These are phyloP conservation scores for Kazachstania bromeliacearum DNA, from an alignment of 805 yeast species.

Conservation along the genomic window DNA sequence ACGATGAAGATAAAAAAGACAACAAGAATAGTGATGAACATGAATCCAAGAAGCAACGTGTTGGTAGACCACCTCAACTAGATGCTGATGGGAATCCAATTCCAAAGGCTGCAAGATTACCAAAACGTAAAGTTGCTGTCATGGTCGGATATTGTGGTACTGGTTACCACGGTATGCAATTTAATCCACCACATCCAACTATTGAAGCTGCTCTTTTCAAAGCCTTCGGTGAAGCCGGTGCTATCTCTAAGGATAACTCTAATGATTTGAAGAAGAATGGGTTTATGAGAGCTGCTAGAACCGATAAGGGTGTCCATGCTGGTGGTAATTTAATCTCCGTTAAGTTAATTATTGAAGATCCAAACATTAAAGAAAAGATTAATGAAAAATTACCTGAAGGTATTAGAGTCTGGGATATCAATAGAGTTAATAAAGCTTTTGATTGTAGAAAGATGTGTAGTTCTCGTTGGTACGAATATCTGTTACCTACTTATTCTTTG, in stretches of 20 bases:
- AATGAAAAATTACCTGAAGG: constrained; percentile 72
- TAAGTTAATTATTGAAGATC: constrained; percentile 55
- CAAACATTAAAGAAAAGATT: constrained; percentile 60
- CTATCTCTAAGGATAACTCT: constrained; percentile 76
- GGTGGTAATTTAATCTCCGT: constrained; percentile 86
- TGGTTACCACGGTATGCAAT: constrained; percentile 94
- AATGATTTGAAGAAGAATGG: constrained; percentile 82
- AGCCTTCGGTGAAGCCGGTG: constrained; percentile 81
- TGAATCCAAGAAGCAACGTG: constrained; percentile 19
- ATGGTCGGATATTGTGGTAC: constrained; percentile 93
- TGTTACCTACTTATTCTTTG: constrained; percentile 84
- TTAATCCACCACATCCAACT: constrained; percentile 79
- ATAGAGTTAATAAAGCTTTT: constrained; percentile 79
- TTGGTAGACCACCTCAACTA: constrained; percentile 14
- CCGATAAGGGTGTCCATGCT: constrained; percentile 96
- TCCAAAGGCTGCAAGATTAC: constrained; percentile 52
- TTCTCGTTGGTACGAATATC: constrained; percentile 89
- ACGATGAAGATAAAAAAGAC: constrained; percentile 8
- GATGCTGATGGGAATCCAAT: constrained; percentile 59
- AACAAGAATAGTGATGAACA: constrained; percentile 7
- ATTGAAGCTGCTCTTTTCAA: constrained; percentile 83
- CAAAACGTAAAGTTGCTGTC: constrained; percentile 84
- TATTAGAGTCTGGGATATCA: constrained; percentile 87
- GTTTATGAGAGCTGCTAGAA: constrained; percentile 79
- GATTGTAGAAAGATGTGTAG: constrained; percentile 94